phyloP scores from a whole-genome alignment of 495 filamentous ascomycete genomes.

The Emericellopsis terricola region DNA sequence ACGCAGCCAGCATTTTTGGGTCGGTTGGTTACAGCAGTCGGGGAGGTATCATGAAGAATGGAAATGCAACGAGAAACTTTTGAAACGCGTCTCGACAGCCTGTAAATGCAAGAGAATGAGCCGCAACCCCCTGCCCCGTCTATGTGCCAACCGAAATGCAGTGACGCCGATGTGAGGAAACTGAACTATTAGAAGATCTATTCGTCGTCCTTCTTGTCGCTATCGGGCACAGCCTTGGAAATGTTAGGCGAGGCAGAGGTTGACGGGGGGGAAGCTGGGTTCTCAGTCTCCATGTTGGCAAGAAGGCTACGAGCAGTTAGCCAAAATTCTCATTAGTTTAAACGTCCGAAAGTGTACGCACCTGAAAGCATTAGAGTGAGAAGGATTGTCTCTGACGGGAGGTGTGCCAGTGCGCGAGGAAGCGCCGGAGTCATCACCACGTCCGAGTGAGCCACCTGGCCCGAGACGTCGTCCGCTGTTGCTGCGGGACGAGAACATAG shows the following conservation, averaged over 20 bases:
- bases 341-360: too few species aligned
- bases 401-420: constrained; percentile 83
- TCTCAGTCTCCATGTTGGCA: constrained; percentile 31
- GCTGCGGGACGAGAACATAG: constrained; percentile 61
- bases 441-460: constrained; percentile 47
- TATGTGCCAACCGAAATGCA: constrained; percentile 18
- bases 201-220: constrained; percentile 26
- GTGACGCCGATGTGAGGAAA: constrained; percentile 4
- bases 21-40: too few species aligned
- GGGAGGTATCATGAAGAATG: too few species aligned
- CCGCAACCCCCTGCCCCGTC: constrained; percentile 10
- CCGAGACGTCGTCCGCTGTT: constrained; percentile 55
- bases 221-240: constrained; percentile 44
- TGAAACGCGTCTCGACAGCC: constrained; percentile 20
- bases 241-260: constrained; percentile 38
- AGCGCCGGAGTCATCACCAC: constrained; percentile 52
- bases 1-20: too few species aligned
- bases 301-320: constrained; percentile 28
- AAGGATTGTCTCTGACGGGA: constrained; percentile 48
- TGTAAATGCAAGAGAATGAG: constrained; percentile 23
- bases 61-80: too few species aligned
- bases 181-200: constrained; percentile 8
- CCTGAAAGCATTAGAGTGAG: constrained; percentile 80
- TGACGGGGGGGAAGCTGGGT: constrained; percentile 44
- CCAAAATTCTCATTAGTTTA: too few species aligned